Conservation (phyloP, 1,284 basidiomycete species). For the Puccinia brachypodii region DNA sequence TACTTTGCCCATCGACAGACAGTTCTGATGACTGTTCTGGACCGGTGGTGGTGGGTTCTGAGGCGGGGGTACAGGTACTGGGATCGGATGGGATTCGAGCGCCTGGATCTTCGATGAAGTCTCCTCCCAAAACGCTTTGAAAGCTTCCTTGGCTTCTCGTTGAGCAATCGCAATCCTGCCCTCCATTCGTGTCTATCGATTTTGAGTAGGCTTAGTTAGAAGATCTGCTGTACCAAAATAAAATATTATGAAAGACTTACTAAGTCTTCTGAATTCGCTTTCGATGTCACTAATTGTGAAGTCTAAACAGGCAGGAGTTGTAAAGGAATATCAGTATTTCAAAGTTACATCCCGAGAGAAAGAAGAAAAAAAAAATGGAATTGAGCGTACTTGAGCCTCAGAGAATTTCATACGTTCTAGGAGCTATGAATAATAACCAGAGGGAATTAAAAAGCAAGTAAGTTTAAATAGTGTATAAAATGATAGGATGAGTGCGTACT, state of each 20-base stretch:
- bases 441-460: background rate
- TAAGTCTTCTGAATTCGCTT: background rate
- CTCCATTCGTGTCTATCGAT: background rate
- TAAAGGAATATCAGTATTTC: background rate
- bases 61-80: background rate
- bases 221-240: background rate
- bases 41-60: background rate
- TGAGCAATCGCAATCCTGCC: background rate
- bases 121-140: background rate
- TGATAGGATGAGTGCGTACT: background rate
- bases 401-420: background rate
- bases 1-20: background rate
- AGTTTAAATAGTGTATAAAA: background rate
- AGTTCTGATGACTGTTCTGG: background rate
- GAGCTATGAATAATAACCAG: background rate
- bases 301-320: background rate
- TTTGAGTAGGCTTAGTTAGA: background rate
- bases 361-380: background rate
- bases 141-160: background rate
- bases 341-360: background rate
- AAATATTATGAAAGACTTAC: background rate
- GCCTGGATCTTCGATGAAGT: background rate
- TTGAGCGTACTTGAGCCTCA: constrained; percentile 5
- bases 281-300: background rate
- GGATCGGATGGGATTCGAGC: background rate